Conservation (phyloP, 805 yeast species). For the Kodamaea hsintzibuensis region DNA sequence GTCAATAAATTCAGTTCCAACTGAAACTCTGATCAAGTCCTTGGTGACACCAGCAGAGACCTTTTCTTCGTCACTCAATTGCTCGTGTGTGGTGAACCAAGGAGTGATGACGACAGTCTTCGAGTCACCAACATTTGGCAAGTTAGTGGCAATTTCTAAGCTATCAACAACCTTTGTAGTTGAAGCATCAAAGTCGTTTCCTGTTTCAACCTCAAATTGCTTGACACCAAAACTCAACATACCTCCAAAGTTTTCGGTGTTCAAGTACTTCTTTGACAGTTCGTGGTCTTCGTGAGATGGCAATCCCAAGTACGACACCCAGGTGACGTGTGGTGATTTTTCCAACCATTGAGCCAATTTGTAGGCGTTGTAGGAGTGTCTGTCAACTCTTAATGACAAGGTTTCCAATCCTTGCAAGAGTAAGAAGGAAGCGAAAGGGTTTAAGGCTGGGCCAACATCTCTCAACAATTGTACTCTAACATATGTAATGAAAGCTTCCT, state of each 20-base stretch:
- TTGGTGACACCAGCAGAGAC: constrained; percentile 81
- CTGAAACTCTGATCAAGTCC: constrained; percentile 82
- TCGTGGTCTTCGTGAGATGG: constrained; percentile 76
- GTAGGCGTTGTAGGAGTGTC: constrained; percentile 84
- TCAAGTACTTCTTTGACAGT: constrained; percentile 78
- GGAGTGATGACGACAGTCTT: constrained; percentile 96
- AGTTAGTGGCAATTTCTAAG: constrained; percentile 82
- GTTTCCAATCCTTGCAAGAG: constrained; percentile 93
- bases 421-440: constrained; percentile 87
- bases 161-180: constrained; percentile 84
- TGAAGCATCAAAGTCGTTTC: constrained; percentile 64
- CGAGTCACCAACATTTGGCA: constrained; percentile 96
- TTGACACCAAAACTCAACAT: constrained; percentile 89
- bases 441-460: constrained; percentile 87
- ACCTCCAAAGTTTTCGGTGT: constrained; percentile 67
- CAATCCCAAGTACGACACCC: constrained; percentile 94
- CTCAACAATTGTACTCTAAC: constrained; percentile 83
- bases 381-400: constrained; percentile 86
- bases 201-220: constrained; percentile 42
- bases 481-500: constrained; percentile 75
- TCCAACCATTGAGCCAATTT: constrained; percentile 78
- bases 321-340: constrained; percentile 67
- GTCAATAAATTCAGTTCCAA: constrained; percentile 82
- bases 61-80: constrained; percentile 80
- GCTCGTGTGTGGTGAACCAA: constrained; percentile 94